Percentiles rank a stretch among this genome's conserved stretches.
Conservation (phyloP, 2,329 filamentous ascomycete genomes). For the Amauroascus verrucosus region DNA sequence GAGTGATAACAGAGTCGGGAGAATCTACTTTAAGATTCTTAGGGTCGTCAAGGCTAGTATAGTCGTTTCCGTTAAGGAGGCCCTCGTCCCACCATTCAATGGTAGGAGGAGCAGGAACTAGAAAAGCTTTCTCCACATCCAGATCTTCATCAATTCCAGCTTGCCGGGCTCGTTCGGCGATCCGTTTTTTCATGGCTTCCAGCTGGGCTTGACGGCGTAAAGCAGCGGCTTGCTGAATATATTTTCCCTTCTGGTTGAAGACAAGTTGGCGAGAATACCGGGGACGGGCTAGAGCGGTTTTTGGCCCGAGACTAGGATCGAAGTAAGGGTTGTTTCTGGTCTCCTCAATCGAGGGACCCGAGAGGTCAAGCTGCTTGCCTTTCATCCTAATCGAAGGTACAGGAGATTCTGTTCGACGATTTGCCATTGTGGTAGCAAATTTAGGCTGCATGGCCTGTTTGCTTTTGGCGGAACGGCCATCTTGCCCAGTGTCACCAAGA, state of each 20-base stretch:
- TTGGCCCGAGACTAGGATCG: slow-evolving; percentile 56
- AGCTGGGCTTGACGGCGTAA: slow-evolving; percentile 76
- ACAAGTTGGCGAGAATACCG: slow-evolving; percentile 65
- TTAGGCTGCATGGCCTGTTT: slow-evolving; percentile 41
- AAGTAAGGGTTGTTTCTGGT: slow-evolving; percentile 70
- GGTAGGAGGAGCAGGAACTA: slow-evolving; percentile 71
- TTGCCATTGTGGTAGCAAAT: slow-evolving; percentile 47
- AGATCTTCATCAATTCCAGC: slow-evolving; percentile 89
- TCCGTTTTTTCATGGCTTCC: slow-evolving; percentile 88
- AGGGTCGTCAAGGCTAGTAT: slow-evolving; percentile 58
- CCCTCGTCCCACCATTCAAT: slow-evolving; percentile 98
- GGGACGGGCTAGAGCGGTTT: slow-evolving; percentile 48
- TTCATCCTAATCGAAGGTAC: slow-evolving; percentile 29
- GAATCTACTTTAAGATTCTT: slow-evolving; percentile 61
- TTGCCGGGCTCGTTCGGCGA: slow-evolving; percentile 76
- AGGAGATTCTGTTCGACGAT: slow-evolving; percentile 42
- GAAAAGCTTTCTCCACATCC: slow-evolving; percentile 78
- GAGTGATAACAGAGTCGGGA: slow-evolving; percentile 76
- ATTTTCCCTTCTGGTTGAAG: slow-evolving; percentile 95
- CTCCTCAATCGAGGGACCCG: slow-evolving; percentile 49
- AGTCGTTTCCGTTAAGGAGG: slow-evolving; percentile 63
- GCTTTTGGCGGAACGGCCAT: slow-evolving; percentile 35
- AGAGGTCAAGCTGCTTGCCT: slow-evolving; percentile 46
- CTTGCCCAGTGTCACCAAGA: slow-evolving; percentile 39
- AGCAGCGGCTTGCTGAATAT: slow-evolving; percentile 86